phyloP scores from a whole-genome alignment of 176 grass and related monocot genomes.

The Carex pumila region DNA sequence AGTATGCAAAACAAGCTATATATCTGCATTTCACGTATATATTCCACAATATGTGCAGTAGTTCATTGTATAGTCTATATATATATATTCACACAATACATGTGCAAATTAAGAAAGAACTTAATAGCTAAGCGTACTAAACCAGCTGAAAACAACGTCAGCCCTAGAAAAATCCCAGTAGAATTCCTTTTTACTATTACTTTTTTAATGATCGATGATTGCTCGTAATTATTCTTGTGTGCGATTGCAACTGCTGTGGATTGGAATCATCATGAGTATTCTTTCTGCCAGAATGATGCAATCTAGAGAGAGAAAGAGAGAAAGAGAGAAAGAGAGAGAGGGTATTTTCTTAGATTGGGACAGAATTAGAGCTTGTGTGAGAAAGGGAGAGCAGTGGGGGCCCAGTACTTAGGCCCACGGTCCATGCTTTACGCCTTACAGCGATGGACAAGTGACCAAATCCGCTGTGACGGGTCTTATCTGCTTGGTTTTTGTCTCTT shows the following conservation, averaged over 20 bases:
- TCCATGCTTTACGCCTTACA: slow-evolving; percentile 11
- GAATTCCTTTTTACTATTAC: not conserved
- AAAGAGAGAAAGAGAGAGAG: slow-evolving; percentile 8
- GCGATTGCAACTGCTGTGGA: slow-evolving; percentile 6
- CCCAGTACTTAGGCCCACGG: slow-evolving; percentile 17
- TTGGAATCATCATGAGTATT: slow-evolving; percentile 5
- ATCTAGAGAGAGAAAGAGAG: slow-evolving; percentile 13
- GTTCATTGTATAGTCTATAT: not conserved
- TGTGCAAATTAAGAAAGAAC: not conserved
- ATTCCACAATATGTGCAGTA: not conserved
- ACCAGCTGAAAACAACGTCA: not conserved
- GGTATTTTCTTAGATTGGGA: slow-evolving; percentile 12
- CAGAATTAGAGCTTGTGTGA: slow-evolving; percentile 18
- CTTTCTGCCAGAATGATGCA: slow-evolving; percentile 1
- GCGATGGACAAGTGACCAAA: slow-evolving; percentile 20
- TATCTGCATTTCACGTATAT: not conserved
- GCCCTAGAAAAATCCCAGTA: not conserved
- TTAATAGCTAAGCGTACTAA: not conserved
- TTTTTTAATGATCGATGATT: not conserved
- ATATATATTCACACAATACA: not conserved
- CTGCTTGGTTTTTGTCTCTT: slow-evolving; percentile 7
- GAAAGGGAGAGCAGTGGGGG: slow-evolving; percentile 12
- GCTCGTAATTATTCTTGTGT: slow-evolving; percentile 1
- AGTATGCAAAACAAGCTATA: not conserved
- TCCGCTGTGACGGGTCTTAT: slow-evolving; percentile 16